A percentile compares a stretch with the other conserved stretches of the same genome.
Evolutionary conservation across 2,329 filamentous ascomycete genomes (phyloP).

Genomic region (Leptosphaerulina australis): DNA sequence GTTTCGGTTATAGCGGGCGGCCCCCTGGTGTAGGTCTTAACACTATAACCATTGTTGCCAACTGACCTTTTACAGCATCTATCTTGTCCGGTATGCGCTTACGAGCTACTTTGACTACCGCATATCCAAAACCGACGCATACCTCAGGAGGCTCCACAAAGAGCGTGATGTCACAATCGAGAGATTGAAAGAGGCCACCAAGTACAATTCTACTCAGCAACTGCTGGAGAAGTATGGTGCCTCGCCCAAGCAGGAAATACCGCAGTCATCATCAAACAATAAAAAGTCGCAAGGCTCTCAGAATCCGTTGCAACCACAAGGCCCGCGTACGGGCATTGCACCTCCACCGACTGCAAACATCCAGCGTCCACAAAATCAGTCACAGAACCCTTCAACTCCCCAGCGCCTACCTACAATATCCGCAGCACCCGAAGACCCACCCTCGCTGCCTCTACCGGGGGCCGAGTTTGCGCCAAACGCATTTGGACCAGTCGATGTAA

Average conservation of each 20-base stretch:
- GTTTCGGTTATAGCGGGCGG: constrained; percentile 79
- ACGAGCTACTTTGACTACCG: constrained; percentile 80
- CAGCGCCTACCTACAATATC: constrained; percentile 25
- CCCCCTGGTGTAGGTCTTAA: constrained; percentile 69
- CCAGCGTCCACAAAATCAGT: constrained; percentile 45
- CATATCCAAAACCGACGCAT: constrained; percentile 69
- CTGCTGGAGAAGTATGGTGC: constrained; percentile 91
- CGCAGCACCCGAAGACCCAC: constrained; percentile 28
- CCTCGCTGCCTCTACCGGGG: constrained; percentile 37
- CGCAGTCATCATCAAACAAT: constrained; percentile 35
- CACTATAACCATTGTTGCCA: not conserved
- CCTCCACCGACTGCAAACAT: constrained; percentile 72
- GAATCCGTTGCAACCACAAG: constrained; percentile 37
- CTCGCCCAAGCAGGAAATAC: constrained; percentile 56
- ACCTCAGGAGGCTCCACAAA: constrained; percentile 75
- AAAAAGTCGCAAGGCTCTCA: constrained; percentile 42
- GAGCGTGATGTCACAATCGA: constrained; percentile 88
- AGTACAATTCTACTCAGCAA: constrained; percentile 92
- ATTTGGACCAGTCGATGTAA: constrained; percentile 49
- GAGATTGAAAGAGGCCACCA: constrained; percentile 91
- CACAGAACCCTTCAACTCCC: constrained; percentile 40
- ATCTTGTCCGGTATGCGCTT: constrained; percentile 69
- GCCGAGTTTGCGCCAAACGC: constrained; percentile 80
- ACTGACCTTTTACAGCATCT: constrained; percentile 68
- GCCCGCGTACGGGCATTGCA: constrained; percentile 59